phyloP scores from a whole-genome alignment of 331 rosid species.

The Saraca asoca region DNA sequence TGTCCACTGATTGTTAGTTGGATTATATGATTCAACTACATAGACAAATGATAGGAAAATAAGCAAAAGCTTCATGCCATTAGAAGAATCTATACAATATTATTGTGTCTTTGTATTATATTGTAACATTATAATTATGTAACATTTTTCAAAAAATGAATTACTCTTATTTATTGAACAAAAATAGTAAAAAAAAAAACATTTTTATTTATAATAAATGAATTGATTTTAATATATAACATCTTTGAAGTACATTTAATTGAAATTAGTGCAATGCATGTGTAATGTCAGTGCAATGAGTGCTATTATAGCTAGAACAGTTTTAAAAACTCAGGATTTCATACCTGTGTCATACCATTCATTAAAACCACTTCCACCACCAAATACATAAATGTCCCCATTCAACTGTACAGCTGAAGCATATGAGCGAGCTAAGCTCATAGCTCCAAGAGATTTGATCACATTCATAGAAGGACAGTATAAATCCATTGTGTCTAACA shows the following conservation, averaged over 20 bases:
- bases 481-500: conserved; percentile 49
- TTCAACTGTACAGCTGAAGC: conserved; percentile 50
- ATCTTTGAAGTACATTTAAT: too few species aligned
- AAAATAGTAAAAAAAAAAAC: too few species aligned
- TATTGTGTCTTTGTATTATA: too few species aligned
- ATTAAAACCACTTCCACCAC: conserved; percentile 50
- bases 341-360: conserved; percentile 57
- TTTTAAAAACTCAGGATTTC: conserved; percentile 1
- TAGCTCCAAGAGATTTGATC: conserved; percentile 47
- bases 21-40: conserved; percentile 76
- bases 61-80: conserved; percentile 2
- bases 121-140: too few species aligned
- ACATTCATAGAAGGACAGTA: conserved; percentile 55
- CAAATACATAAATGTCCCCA: conserved; percentile 54
- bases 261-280: too few species aligned
- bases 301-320: neutral
- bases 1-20: conserved; percentile 59
- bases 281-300: too few species aligned
- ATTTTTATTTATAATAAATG: too few species aligned
- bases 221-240: too few species aligned
- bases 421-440: conserved; percentile 49
- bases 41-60: conserved; percentile 26
- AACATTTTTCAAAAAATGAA: too few species aligned
- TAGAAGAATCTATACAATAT: too few species aligned
- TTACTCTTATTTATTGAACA: too few species aligned